Percentiles rank a stretch among this genome's conserved stretches.
Conservation (phyloP, 371 early-diverging fungal species). For the Mortierella sp. region DNA sequence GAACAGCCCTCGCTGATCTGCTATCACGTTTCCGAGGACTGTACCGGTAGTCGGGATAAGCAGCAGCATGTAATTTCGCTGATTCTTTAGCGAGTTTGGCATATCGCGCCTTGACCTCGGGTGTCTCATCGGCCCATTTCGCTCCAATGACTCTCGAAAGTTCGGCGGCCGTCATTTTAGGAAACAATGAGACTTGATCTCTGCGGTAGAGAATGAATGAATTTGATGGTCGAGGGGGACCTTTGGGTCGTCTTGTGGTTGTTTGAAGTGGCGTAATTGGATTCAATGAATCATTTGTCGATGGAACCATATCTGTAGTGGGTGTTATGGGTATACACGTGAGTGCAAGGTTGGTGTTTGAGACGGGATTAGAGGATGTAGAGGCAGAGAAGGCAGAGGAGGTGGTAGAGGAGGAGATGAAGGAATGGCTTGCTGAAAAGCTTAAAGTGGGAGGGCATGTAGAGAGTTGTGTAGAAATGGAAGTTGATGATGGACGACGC, state of each 20-base stretch:
- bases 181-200: constrained; percentile 26
- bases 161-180: constrained; percentile 39
- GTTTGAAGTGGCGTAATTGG: not conserved
- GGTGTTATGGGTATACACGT: not conserved
- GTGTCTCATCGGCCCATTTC: constrained; percentile 38
- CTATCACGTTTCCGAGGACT: constrained; percentile 20
- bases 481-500: not conserved
- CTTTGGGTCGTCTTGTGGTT: not conserved
- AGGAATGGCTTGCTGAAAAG: not conserved
- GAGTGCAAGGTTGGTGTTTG: not conserved
- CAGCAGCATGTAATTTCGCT: constrained; percentile 29
- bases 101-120: constrained; percentile 29
- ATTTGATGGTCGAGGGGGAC: constrained; percentile 45
- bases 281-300: not conserved
- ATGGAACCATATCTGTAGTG: not conserved
- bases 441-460: not conserved
- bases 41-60: constrained; percentile 53
- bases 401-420: too few relatives aligned
- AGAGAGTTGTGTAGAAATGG: not conserved
- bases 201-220: constrained; percentile 50
- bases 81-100: constrained; percentile 42
- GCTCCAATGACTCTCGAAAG: constrained; percentile 50
- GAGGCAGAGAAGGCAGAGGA: not conserved
- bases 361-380: not conserved
- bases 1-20: constrained; percentile 14